Base-by-base conservation (phyloP, 306 rosid genomes). In the Glycyrrhiza uralensis region DNA sequence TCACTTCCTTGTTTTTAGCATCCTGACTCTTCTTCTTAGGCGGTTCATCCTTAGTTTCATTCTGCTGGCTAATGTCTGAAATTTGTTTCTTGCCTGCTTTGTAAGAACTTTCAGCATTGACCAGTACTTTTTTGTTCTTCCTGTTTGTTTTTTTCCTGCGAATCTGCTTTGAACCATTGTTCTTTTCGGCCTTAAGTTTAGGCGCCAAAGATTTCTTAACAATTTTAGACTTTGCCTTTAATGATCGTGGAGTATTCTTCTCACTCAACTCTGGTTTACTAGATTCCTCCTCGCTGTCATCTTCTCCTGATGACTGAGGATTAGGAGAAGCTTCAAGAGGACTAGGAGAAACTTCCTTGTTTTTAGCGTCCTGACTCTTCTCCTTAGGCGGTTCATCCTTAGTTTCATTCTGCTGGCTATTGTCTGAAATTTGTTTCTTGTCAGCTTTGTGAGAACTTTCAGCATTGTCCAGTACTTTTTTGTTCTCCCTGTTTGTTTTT, bases 181-280 rank as follows among this genome's bases (percentile, higher is more conserved):
- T 75, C 32, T 66, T 76, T 17, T 14, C 71, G 44, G 68, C 39
- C 69, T 79, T 85, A 4, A 62, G 54, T 38, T 80, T 79, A 26
- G 74, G 51, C 60, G 52, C 66, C 7, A 28, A 57, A 61, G 90
- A 65, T 71, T 84, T 90, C 85, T 88, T 93, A 39, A 51, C 36
- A 8, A 84, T 74, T 73, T 80, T 85, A 18, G 76, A 45, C 57
- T 82, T 90, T 14, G 87, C 89, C 83, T 85, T 90, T 76, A 93
- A 47, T 47, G 85, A 67, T 61, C 6, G 80, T 5, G 78, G 79
- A 42, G 79, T 80, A 61, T 61, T 80, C 79, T 78, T 90, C 64
- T 73, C 74, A 80, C 82, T 78, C 13, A 64, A 64, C 76, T 67
- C 89, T 13, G 64, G 71, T 72, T 81, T 77, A 54, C 46, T 63